These are phyloP conservation scores for Chimonanthus salicifolius DNA, from an alignment of 164 flowering plant genomes.

Conservation along the genomic window DNA sequence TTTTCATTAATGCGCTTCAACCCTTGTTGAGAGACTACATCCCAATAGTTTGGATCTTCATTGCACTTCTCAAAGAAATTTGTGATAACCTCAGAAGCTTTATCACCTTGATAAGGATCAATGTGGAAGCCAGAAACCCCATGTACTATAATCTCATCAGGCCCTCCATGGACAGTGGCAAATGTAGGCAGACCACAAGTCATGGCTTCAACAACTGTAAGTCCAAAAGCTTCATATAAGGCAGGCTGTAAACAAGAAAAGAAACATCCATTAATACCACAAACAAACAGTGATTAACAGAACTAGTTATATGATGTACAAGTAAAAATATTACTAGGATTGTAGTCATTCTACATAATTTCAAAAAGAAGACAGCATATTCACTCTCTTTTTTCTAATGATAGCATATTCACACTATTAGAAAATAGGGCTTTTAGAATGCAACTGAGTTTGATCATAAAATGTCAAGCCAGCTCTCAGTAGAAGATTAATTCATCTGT, in stretches of 20 bases:
- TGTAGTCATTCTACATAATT: not conserved
- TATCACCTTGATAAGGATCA: conserved; percentile 95
- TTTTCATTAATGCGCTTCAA: conserved; percentile 77
- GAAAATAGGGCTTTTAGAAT: too few relatives aligned
- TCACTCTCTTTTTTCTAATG: not conserved
- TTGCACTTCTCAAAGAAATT: conserved; percentile 75
- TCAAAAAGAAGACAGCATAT: not conserved
- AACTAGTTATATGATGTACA: too few relatives aligned
- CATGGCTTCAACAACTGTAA: conserved; percentile 96
- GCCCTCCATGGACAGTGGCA: conserved; percentile 92
- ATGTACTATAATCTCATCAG: conserved; percentile 91
- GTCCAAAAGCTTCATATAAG: conserved; percentile 87
- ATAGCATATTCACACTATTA: not conserved
- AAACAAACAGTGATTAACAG: not conserved
- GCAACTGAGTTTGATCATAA: not conserved
- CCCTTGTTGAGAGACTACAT: conserved; percentile 64
- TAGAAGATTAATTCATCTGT: not conserved
- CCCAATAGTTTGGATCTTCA: conserved; percentile 80
- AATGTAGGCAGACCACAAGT: conserved; percentile 94
- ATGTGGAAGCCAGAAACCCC: conserved; percentile 93
- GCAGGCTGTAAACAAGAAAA: conserved; percentile 53
- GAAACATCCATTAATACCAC: not conserved
- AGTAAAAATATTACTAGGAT: not conserved
- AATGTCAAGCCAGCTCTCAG: not conserved
- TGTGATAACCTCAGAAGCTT: conserved; percentile 68